Conservation (phyloP, 192 early-diverging fungal species). For the Linnemannia exigua region DNA sequence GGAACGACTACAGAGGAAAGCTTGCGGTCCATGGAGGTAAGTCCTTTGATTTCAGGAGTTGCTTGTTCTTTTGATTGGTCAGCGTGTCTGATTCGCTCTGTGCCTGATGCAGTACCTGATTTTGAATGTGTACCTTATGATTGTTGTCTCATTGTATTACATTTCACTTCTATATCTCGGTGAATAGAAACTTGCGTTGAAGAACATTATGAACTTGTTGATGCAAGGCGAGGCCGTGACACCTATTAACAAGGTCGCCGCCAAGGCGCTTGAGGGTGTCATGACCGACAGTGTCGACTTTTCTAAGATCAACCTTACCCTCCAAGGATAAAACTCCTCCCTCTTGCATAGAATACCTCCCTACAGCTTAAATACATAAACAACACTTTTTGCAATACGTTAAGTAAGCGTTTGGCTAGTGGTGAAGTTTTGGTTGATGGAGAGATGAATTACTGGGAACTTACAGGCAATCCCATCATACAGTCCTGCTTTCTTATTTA, state of each 20-base stretch:
- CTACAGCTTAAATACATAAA: neutral
- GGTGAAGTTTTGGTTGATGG: no score
- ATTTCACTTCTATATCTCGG: neutral
- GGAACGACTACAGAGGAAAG: constrained; percentile 62
- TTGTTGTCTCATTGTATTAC: neutral
- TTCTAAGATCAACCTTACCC: constrained; percentile 44
- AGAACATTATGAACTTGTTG: constrained; percentile 33
- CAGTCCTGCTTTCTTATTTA: no score
- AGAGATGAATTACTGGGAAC: no score
- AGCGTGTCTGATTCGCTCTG: neutral
- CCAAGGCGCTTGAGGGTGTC: constrained; percentile 27
- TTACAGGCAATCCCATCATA: no score
- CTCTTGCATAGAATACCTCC: neutral
- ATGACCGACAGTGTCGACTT: constrained; percentile 49
- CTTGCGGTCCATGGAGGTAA: constrained; percentile 61
- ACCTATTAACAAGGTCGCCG: constrained; percentile 30
- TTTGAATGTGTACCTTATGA: no score
- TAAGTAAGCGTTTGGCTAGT: no score
- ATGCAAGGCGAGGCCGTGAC: constrained; percentile 42
- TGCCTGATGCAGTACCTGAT: no score
- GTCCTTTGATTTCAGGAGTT: neutral
- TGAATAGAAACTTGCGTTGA: constrained; percentile 40
- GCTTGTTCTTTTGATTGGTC: neutral
- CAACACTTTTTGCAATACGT: neutral
- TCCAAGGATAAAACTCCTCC: constrained; percentile 7